A percentile compares a stretch with the other conserved stretches of the same genome.
These are phyloP conservation scores for Parastagonospora nodorum DNA, from an alignment of 2,329 filamentous ascomycete species.

Conservation along the genomic window DNA sequence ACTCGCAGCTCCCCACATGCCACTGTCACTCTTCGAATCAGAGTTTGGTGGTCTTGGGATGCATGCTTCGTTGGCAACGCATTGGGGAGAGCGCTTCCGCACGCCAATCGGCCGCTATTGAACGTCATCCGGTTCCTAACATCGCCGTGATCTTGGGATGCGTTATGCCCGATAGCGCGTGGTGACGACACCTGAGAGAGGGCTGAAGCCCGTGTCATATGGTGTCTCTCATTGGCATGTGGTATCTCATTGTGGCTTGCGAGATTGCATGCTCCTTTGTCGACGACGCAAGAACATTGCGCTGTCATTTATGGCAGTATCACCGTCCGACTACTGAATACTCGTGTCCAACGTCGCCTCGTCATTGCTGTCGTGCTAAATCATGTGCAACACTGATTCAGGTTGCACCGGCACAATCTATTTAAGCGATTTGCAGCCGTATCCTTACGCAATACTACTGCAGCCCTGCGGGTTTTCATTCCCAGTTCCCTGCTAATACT, in stretches of 20 bases:
- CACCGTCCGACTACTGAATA: conserved; percentile 18
- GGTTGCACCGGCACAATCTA: neutral
- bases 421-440: conserved; percentile 2
- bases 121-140: conserved; percentile 26
- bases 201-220: neutral
- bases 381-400: neutral
- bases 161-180: conserved; percentile 14
- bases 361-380: no score
- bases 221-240: neutral
- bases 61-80: conserved; percentile 45
- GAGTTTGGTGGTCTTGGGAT: conserved; percentile 10
- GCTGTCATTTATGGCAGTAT: conserved; percentile 33
- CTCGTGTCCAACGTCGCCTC: no score
- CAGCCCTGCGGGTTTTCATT: neutral
- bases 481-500: neutral
- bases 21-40: conserved; percentile 28
- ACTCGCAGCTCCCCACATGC: conserved; percentile 29
- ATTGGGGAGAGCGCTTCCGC: conserved; percentile 38
- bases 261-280: neutral
- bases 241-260: conserved; percentile 10
- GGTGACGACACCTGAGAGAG: conserved; percentile 30
- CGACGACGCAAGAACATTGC: conserved; percentile 6
- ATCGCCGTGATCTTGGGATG: conserved; percentile 36
- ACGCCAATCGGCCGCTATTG: conserved; percentile 33
- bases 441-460: conserved; percentile 16